Conservation (phyloP, 345 rosid genomes). For the Jatropha curcas region DNA sequence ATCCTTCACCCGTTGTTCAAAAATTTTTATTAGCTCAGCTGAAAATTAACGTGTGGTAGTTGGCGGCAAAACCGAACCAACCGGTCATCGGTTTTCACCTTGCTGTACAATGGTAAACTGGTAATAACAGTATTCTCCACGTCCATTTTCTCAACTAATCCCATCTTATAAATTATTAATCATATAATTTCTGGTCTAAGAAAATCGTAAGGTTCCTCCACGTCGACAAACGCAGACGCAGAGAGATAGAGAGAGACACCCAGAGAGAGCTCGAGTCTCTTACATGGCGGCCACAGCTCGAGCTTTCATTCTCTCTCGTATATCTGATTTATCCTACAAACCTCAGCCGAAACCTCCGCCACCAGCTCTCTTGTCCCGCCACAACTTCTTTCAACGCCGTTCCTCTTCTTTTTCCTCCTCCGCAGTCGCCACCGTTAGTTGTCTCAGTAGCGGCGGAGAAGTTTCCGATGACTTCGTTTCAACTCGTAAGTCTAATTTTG, state of each 20-base stretch:
- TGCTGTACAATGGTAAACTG: not conserved
- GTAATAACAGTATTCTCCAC: not conserved
- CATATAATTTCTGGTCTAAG: not conserved
- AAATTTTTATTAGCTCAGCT: too few species aligned
- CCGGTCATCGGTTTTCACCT: slow-evolving; percentile 4
- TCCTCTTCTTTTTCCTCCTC: slow-evolving; percentile 22
- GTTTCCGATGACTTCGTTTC: slow-evolving; percentile 73
- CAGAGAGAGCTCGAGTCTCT: slow-evolving; percentile 12
- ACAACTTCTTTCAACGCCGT: slow-evolving; percentile 9
- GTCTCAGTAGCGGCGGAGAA: slow-evolving; percentile 25
- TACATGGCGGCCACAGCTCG: slow-evolving; percentile 69
- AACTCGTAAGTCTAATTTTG: slow-evolving; percentile 66
- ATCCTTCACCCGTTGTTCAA: too few species aligned
- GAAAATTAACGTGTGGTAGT: too few species aligned
- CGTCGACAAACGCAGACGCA: not conserved
- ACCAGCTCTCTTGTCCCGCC: slow-evolving; percentile 15
- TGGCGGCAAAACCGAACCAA: slow-evolving; percentile 3
- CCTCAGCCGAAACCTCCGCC: slow-evolving; percentile 16
- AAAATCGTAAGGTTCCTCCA: slow-evolving; percentile 9
- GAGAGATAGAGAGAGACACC: slow-evolving; percentile 9
- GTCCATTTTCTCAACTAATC: not conserved
- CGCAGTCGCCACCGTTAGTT: slow-evolving; percentile 11
- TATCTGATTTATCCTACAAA: slow-evolving; percentile 35
- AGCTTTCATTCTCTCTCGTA: slow-evolving; percentile 50
- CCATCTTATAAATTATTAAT: not conserved